These are phyloP conservation scores for Saccharomycopsis selenospora DNA, from an alignment of 805 yeast genomes.

Conservation along the genomic window DNA sequence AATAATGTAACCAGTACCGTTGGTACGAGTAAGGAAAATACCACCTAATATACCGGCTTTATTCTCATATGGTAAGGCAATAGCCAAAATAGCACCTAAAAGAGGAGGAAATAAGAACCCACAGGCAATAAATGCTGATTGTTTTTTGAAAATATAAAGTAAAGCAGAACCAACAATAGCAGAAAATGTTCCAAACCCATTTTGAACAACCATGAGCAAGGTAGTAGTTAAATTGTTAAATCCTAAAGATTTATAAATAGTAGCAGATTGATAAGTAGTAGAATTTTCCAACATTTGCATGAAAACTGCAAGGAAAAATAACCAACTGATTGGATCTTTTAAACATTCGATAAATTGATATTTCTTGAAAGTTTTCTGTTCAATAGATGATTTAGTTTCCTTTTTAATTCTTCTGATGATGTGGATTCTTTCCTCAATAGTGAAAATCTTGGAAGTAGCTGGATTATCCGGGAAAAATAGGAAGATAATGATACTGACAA, in stretches of 20 bases:
- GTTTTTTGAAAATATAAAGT: no score
- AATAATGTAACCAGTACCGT: no score
- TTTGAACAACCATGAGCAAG: slow-evolving; percentile 45
- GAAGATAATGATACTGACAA: slow-evolving; percentile 30
- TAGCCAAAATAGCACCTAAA: no score
- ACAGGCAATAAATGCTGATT: no score
- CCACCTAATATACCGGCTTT: no score
- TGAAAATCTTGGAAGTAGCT: slow-evolving; percentile 40
- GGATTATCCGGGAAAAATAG: slow-evolving; percentile 52
- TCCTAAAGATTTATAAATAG: slow-evolving; percentile 41
- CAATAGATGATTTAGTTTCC: slow-evolving; percentile 35
- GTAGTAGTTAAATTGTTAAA: slow-evolving; percentile 40
- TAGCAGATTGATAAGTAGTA: slow-evolving; percentile 44
- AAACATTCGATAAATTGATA: slow-evolving; percentile 43
- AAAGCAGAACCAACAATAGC: slow-evolving; percentile 35
- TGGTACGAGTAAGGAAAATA: no score
- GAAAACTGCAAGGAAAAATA: slow-evolving; percentile 33
- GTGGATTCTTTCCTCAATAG: slow-evolving; percentile 44
- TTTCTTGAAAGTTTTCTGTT: slow-evolving; percentile 40
- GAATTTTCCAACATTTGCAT: slow-evolving; percentile 41
- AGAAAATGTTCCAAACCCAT: slow-evolving; percentile 41
- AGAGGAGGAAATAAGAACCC: no score
- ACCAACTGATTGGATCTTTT: slow-evolving; percentile 42
- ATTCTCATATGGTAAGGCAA: no score
- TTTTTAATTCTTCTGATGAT: slow-evolving; percentile 38